A percentile compares a stretch with the other conserved stretches of the same genome.
These are phyloP conservation scores for Alloteropsis angusta DNA, from an alignment of 202 grass and related monocot genomes.

Conservation along the genomic window DNA sequence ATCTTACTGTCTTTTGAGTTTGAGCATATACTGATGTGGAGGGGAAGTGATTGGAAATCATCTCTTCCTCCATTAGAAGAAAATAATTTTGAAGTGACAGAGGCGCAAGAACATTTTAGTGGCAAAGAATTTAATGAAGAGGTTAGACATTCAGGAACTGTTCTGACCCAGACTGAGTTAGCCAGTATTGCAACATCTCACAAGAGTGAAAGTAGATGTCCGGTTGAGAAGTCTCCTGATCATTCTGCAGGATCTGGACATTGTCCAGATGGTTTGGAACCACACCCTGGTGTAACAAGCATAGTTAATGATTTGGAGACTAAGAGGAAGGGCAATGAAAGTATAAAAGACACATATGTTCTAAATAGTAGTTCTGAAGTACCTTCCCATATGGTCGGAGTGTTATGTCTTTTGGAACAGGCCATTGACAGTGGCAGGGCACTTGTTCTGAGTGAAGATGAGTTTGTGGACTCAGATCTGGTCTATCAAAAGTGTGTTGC, in stretches of 20 bases:
- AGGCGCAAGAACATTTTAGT: not conserved
- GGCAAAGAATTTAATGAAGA: constrained; percentile 26
- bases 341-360: not conserved
- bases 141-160: constrained; percentile 16
- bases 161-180: constrained; percentile 9
- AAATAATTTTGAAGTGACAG: constrained; percentile 23
- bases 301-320: not conserved
- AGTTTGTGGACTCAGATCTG: constrained; percentile 49
- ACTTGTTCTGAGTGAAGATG: constrained; percentile 41
- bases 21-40: constrained; percentile 95
- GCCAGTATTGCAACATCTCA: not conserved
- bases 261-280: constrained; percentile 19
- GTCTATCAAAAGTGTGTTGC: constrained; percentile 58
- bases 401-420: constrained; percentile 58
- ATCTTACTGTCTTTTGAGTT: constrained; percentile 77
- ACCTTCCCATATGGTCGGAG: constrained; percentile 44
- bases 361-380: not conserved
- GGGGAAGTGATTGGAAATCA: constrained; percentile 70
- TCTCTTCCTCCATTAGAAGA: constrained; percentile 38
- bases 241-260: not conserved
- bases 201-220: constrained; percentile 11
- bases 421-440: constrained; percentile 56
- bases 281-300: not conserved
- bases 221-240: not conserved
- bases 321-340: not conserved